Evolutionary conservation across 139 green algal species (phyloP).

Genomic region (Spirogloea muscicola): DNA sequence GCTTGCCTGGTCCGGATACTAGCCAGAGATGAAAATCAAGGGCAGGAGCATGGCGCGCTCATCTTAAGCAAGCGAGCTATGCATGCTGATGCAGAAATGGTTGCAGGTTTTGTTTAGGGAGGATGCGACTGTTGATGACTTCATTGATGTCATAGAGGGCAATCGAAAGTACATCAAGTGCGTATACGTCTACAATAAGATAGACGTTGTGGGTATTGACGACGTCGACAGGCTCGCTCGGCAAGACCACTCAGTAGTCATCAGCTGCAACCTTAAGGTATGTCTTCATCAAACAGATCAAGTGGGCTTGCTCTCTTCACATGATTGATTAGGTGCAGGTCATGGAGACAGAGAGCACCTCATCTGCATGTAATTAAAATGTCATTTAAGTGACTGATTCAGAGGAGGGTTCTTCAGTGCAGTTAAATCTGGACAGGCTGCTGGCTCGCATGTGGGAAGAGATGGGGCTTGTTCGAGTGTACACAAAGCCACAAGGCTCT

Average conservation of each 20-base stretch:
- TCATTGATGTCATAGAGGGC: constrained; percentile 97
- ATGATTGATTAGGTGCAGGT: too few relatives aligned
- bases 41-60: too few relatives aligned
- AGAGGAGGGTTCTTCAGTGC: too few relatives aligned
- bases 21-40: too few relatives aligned
- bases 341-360: too few relatives aligned
- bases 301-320: too few relatives aligned
- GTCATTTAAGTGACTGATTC: too few relatives aligned
- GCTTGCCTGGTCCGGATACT: too few relatives aligned
- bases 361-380: too few relatives aligned
- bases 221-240: constrained; percentile 89
- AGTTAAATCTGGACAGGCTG: constrained; percentile 91
- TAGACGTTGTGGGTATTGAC: constrained; percentile 86
- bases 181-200: constrained; percentile 99
- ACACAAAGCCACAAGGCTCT: constrained; percentile 90
- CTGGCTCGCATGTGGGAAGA: constrained; percentile 89
- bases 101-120: constrained; percentile 47
- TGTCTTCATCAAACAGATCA: too few relatives aligned
- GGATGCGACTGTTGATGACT: constrained; percentile 59
- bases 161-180: constrained; percentile 77
- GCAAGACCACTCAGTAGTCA: constrained; percentile 75
- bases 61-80: too few relatives aligned
- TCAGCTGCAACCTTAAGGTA: constrained; percentile 64
- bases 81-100: too few relatives aligned
- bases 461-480: constrained; percentile 91